These are phyloP conservation scores for Saussurea involucrata DNA, from an alignment of 129 eudicot species.

Conservation along the genomic window DNA sequence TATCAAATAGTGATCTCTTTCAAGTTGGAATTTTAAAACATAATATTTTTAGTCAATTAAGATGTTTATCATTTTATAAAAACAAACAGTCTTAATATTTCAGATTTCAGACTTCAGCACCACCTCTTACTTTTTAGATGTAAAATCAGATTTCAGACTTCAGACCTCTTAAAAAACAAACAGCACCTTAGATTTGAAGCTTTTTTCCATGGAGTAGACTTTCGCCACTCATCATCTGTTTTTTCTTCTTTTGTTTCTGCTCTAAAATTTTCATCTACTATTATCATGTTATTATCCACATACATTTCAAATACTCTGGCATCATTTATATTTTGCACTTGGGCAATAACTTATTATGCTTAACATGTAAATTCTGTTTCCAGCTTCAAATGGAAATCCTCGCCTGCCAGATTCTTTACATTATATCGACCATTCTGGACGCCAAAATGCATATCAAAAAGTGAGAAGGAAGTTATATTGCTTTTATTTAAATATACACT, in stretches of 20 bases:
- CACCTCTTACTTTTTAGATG: too few relatives aligned
- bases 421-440: constrained; percentile 90
- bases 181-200: too few relatives aligned
- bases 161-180: too few relatives aligned
- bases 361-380: constrained; percentile 17
- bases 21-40: too few relatives aligned
- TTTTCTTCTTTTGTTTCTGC: background rate
- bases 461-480: constrained; percentile 40
- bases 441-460: constrained; percentile 88
- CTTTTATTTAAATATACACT: background rate
- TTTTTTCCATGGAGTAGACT: background rate
- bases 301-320: background rate
- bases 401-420: constrained; percentile 93
- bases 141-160: too few relatives aligned
- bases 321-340: background rate
- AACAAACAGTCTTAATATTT: too few relatives aligned
- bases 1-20: too few relatives aligned
- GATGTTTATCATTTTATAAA: too few relatives aligned
- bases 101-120: too few relatives aligned
- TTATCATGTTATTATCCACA: background rate
- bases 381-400: constrained; percentile 98
- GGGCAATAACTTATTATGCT: constrained; percentile 10
- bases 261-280: background rate
- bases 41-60: too few relatives aligned
- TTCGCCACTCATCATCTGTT: background rate